A percentile compares a stretch with the other conserved stretches of the same genome.
These are phyloP conservation scores for Aspergillus clavatus DNA, from an alignment of 2,329 filamentous ascomycete species.

Conservation along the genomic window DNA sequence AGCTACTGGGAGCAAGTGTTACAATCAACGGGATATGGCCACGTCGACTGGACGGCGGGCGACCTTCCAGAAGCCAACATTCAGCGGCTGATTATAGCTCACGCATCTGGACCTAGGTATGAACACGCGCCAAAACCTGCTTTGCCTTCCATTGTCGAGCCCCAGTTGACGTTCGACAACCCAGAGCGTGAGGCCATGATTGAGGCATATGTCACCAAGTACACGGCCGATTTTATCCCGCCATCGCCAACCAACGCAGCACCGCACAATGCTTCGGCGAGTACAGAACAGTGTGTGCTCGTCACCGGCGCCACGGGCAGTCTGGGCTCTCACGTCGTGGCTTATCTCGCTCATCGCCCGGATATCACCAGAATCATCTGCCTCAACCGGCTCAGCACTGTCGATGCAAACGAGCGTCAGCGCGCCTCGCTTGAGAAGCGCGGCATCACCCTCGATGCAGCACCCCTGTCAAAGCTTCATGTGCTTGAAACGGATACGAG, in stretches of 20 bases:
- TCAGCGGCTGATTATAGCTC: conserved; percentile 18
- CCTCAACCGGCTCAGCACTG: conserved; percentile 41
- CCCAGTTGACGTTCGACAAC: conserved; percentile 7
- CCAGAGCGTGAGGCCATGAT: conserved; percentile 9
- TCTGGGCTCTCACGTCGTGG: conserved; percentile 39
- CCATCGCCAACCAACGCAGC: not conserved
- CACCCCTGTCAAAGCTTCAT: conserved; percentile 31
- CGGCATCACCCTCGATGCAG: conserved; percentile 18
- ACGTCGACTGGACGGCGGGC: conserved; percentile 32
- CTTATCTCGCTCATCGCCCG: conserved; percentile 27
- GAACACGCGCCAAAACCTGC: conserved; percentile 4
- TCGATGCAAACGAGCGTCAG: conserved; percentile 30
- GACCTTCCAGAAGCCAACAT: conserved; percentile 13
- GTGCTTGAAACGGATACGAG: conserved; percentile 50
- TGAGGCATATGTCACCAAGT: conserved; percentile 22
- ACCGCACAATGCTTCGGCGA: not conserved
- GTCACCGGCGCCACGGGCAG: conserved; percentile 41
- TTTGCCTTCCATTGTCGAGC: conserved; percentile 12
- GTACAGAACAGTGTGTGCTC: conserved; percentile 28
- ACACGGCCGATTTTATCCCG: conserved; percentile 18
- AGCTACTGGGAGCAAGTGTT: conserved; percentile 21
- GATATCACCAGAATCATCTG: conserved; percentile 39
- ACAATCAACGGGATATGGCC: conserved; percentile 22
- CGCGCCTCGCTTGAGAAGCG: conserved; percentile 25
- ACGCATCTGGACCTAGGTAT: conserved; percentile 17